Evolutionary conservation across 2,329 filamentous ascomycete species (phyloP).

Genomic region (Tympanopsis confertula): DNA sequence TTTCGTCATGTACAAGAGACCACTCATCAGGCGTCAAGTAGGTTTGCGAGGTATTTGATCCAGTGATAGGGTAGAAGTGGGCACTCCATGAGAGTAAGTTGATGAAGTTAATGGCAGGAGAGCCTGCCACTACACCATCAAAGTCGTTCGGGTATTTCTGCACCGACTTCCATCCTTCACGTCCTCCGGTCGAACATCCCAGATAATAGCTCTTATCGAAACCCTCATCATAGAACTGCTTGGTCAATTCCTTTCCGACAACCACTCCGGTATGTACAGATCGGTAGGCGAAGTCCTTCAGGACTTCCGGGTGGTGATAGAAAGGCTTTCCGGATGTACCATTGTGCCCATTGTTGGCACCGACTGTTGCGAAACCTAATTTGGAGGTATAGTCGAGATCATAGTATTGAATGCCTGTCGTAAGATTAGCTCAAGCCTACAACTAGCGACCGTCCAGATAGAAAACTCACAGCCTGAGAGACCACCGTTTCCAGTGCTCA

Average conservation of each 20-base stretch:
- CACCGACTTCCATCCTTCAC: slow-evolving; percentile 41
- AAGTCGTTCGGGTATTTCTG: slow-evolving; percentile 43
- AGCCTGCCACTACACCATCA: slow-evolving; percentile 40
- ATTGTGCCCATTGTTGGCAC: slow-evolving; percentile 12
- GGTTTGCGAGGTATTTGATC: slow-evolving; percentile 22
- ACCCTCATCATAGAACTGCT: slow-evolving; percentile 29
- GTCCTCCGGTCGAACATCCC: slow-evolving; percentile 47
- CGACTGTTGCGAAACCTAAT: slow-evolving; percentile 11
- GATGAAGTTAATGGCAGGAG: slow-evolving; percentile 23
- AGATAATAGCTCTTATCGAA: slow-evolving; percentile 37
- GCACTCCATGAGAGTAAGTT: slow-evolving; percentile 16
- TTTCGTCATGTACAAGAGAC: slow-evolving; percentile 21
- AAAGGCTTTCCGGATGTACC: slow-evolving; percentile 11
- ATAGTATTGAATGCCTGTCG: slow-evolving; percentile 5
- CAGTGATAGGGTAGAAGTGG: slow-evolving; percentile 28
- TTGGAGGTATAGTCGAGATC: slow-evolving; percentile 7
- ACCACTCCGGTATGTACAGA: slow-evolving; percentile 33
- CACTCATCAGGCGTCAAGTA: slow-evolving; percentile 27
- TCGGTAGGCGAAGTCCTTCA: slow-evolving; percentile 21
- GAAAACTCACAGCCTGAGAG: slow-evolving; percentile 9
- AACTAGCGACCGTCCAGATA: slow-evolving; percentile 12
- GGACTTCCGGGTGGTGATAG: slow-evolving; percentile 20
- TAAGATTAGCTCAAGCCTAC: neutral
- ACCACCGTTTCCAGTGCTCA: slow-evolving; percentile 19
- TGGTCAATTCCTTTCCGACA: slow-evolving; percentile 31